Percentiles rank a stretch among this genome's conserved stretches.
Evolutionary conservation across 2,329 filamentous ascomycete genomes (phyloP).

Genomic region (Botrytis sinoallii): DNA sequence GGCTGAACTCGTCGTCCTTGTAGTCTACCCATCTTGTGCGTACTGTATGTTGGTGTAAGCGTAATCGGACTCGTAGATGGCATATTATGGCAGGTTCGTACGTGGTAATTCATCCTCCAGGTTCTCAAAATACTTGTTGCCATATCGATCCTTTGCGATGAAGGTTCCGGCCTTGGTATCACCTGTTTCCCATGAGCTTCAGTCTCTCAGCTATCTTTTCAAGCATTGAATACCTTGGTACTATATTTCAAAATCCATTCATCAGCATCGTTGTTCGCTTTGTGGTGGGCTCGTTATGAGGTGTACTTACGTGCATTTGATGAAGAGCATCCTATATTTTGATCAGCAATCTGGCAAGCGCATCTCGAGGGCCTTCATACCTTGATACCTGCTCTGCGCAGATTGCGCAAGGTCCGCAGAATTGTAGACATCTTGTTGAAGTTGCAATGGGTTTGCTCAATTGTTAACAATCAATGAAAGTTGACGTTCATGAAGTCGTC

Average conservation of each 20-base stretch:
- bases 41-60: conserved; percentile 50
- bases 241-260: conserved; percentile 26
- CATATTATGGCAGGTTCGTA: conserved; percentile 46
- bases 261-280: conserved; percentile 27
- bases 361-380: conserved; percentile 45
- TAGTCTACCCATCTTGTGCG: conserved; percentile 98
- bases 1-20: conserved; percentile 79
- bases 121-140: conserved; percentile 99
- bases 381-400: conserved; percentile 86
- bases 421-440: conserved; percentile 80
- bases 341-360: conserved; percentile 39
- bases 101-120: conserved; percentile 81
- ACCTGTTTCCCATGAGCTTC: conserved; percentile 51
- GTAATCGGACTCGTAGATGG: neutral
- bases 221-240: conserved; percentile 32
- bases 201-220: neutral
- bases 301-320: conserved; percentile 79
- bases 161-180: conserved; percentile 93
- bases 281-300: conserved; percentile 28
- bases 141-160: conserved; percentile 81
- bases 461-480: conserved; percentile 7
- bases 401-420: conserved; percentile 77
- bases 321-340: conserved; percentile 73
- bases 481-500: conserved; percentile 22
- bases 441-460: conserved; percentile 30